Percentiles rank a stretch among this genome's conserved stretches.
Conservation (phyloP, 2,329 filamentous ascomycete species). For the Alternaria ventricosa region DNA sequence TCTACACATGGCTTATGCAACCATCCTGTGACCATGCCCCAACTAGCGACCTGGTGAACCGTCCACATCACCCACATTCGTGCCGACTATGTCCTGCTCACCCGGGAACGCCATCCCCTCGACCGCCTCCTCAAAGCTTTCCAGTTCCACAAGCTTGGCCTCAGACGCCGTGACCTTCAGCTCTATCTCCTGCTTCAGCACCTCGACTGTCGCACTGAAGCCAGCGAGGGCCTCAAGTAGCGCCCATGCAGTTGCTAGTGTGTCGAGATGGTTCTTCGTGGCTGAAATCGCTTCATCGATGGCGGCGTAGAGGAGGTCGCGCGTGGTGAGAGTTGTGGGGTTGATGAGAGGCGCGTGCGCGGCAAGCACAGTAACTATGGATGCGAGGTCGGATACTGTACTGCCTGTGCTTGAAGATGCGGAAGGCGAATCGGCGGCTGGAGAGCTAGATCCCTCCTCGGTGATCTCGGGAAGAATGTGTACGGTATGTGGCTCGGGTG, state of each 20-base stretch:
- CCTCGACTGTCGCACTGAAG: constrained; percentile 19
- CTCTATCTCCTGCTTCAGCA: constrained; percentile 16
- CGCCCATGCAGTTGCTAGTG: constrained; percentile 16
- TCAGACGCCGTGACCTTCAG: constrained; percentile 15
- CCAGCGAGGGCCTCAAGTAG: constrained; percentile 19
- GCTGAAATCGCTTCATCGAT: constrained; percentile 14
- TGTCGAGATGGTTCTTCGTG: constrained; percentile 12
- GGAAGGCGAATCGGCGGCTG: not conserved
- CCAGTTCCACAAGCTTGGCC: constrained; percentile 12
- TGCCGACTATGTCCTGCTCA: not conserved
- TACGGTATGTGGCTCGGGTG: not conserved
- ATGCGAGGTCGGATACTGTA: not conserved
- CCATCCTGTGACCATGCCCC: not conserved
- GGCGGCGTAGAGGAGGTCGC: constrained; percentile 16
- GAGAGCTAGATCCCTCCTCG: not conserved
- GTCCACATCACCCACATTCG: not conserved
- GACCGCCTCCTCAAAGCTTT: constrained; percentile 7
- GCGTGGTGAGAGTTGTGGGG: constrained; percentile 1
- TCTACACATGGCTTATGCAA: not conserved
- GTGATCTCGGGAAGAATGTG: not conserved
- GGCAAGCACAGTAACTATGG: not conserved
- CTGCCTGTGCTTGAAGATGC: not conserved
- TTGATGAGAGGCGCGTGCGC: not conserved
- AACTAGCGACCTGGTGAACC: not conserved
- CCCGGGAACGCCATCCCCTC: not conserved